Base-by-base conservation (phyloP, 352 stramenopile species). In the Phytophthora citrophthora region DNA sequence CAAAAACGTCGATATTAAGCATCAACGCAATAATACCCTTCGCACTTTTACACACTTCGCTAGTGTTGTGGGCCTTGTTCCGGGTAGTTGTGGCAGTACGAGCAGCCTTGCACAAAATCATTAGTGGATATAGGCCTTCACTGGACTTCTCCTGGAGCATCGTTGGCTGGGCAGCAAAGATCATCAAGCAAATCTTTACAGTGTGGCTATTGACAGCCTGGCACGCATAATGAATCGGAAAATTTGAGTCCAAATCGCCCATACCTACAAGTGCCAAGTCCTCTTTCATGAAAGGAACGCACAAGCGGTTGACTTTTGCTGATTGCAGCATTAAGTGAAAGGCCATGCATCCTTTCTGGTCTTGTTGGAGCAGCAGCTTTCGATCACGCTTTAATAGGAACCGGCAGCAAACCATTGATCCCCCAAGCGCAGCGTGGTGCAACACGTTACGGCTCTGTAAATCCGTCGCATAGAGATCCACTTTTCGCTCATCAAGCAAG, bases 151-250 rank as follows among this genome's bases (percentile, higher is more conserved):
- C 70, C 1, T 71, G 38, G 38, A 81, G 41, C 49, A 73, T 72
- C 23, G 53, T 55, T 5, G 81, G 56, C 39, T 88, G 60, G 9
- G 68, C 48, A 54, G 53, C 29, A 44, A 93, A 61, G n/a, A 90
- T 77, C 8, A 81, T 51, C 16, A 63, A 62, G 34, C 70, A 76
- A 40, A 90, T 81, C 32, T 75, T 66, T 5, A 82, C 69, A 4
- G 80, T 89, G 24, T 56, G 61, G 12, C 54, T 32, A 49, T 83
- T 91, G 20, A 91, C 50, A 32, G 49, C 69, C 48, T 75, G 72
- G n/a, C 76, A 90, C 4, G 77, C 84, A 55, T 81, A 93, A 39
- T 93, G 81, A 54, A 93, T 79, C 4, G 83, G 76, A 39, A 78
- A 78, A 38, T 74, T 78, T 0, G 66, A 70, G 11, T 63, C 58